Evolutionary conservation across 805 yeast genomes (phyloP).

Genomic region (Candida wancherniae): DNA sequence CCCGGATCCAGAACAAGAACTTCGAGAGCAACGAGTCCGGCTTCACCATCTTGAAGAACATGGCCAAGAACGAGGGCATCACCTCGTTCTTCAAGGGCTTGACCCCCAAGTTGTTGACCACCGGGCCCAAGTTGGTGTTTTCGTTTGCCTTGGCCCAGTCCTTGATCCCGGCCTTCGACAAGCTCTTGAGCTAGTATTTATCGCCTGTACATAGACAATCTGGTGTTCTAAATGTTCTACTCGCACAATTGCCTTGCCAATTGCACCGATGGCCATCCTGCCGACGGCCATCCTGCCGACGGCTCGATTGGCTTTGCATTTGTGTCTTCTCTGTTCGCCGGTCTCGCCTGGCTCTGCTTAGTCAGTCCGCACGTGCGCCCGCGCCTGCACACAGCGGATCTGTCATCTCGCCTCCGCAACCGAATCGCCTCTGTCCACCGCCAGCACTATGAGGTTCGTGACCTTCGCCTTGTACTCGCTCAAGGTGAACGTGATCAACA

Average conservation of each 20-base stretch:
- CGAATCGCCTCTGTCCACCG: background rate
- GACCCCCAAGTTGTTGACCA: constrained; percentile 92
- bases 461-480: constrained; percentile 31
- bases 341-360: too few species aligned
- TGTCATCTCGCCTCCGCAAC: background rate
- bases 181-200: constrained; percentile 40
- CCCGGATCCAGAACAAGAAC: constrained; percentile 95
- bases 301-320: too few species aligned
- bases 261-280: too few species aligned
- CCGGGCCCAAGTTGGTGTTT: constrained; percentile 97
- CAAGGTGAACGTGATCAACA: constrained; percentile 34
- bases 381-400: background rate
- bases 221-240: background rate
- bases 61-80: constrained; percentile 86
- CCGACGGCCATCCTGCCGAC: too few species aligned
- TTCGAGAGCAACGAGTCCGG: constrained; percentile 96
- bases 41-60: constrained; percentile 84
- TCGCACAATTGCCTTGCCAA: background rate
- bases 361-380: background rate
- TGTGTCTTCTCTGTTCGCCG: too few species aligned
- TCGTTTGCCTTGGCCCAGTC: constrained; percentile 98
- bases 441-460: constrained; percentile 30
- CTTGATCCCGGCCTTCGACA: constrained; percentile 93
- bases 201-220: constrained; percentile 9
- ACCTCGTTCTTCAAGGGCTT: constrained; percentile 93